A percentile compares a stretch with the other conserved stretches of the same genome.
These are phyloP conservation scores for Podospora appendiculata DNA, from an alignment of 495 filamentous ascomycete genomes.

Conservation along the genomic window DNA sequence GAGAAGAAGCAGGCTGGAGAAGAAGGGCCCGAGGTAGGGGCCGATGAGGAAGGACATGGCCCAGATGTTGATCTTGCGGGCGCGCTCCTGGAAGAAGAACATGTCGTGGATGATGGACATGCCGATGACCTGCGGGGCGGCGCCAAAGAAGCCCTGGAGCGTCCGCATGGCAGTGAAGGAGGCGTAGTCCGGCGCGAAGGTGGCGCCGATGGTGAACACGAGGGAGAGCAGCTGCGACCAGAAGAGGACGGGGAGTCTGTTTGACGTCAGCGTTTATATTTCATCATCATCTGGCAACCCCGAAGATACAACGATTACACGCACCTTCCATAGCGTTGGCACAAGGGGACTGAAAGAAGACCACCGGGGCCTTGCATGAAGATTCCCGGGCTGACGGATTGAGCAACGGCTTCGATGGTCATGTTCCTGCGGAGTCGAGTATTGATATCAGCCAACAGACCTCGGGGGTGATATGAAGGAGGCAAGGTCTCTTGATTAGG, in stretches of 20 bases:
- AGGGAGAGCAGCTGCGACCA: constrained; percentile 44
- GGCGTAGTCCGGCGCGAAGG: constrained; percentile 35
- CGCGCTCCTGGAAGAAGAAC: constrained; percentile 54
- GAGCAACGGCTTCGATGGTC: constrained; percentile 29
- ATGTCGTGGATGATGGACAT: constrained; percentile 50
- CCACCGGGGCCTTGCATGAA: constrained; percentile 47
- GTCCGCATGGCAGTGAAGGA: constrained; percentile 43
- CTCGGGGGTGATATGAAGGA: neutral
- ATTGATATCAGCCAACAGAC: neutral
- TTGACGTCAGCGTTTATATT: too few relatives aligned
- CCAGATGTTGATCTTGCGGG: constrained; percentile 55
- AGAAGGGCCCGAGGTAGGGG: constrained; percentile 45
- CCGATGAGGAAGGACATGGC: constrained; percentile 50
- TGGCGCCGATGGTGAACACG: constrained; percentile 40
- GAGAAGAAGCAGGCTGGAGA: constrained; percentile 45
- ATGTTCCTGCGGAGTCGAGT: constrained; percentile 17
- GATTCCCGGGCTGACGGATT: constrained; percentile 43
- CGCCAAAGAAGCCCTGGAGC: constrained; percentile 44
- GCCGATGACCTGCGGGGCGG: constrained; percentile 42
- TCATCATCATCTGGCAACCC: too few relatives aligned
- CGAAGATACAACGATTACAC: too few relatives aligned
- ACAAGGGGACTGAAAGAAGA: constrained; percentile 42
- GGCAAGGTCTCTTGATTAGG: neutral
- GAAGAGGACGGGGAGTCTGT: constrained; percentile 41
- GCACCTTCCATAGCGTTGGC: constrained; percentile 34